Evolutionary conservation across 352 stramenopile genomes (phyloP).

Genomic region (Pythium vanterpoolii): DNA sequence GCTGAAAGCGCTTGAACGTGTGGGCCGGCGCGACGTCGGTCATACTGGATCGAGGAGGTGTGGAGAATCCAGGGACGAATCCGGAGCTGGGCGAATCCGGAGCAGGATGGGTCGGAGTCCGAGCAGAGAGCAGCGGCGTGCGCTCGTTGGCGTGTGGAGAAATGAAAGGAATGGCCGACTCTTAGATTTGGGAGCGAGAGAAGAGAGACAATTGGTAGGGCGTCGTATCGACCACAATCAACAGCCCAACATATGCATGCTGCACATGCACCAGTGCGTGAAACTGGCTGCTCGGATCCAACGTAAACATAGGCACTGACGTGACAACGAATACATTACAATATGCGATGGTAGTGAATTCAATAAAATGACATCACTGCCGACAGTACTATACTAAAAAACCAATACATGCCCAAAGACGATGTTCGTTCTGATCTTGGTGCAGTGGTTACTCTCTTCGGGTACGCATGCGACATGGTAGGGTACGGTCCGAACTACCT

Average conservation of each 20-base stretch:
- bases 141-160: neutral
- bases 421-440: neutral
- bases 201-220: neutral
- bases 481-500: slow-evolving; percentile 11
- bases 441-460: neutral
- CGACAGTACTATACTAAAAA: too few species aligned
- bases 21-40: neutral
- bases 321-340: neutral
- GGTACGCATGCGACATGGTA: slow-evolving; percentile 3
- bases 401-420: neutral
- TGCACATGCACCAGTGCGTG: neutral
- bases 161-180: neutral
- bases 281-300: slow-evolving; percentile 7
- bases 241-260: neutral
- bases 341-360: too few species aligned
- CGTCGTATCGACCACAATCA: slow-evolving; percentile 20
- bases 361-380: too few species aligned
- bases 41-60: neutral
- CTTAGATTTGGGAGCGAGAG: neutral
- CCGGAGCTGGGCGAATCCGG: neutral
- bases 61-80: too few species aligned
- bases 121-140: neutral
- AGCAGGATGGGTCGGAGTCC: neutral
- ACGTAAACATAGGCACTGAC: neutral
- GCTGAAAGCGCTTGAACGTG: slow-evolving; percentile 34